phyloP scores from a whole-genome alignment of 2,329 filamentous ascomycete species.

The Fusarium austroafricanum region DNA sequence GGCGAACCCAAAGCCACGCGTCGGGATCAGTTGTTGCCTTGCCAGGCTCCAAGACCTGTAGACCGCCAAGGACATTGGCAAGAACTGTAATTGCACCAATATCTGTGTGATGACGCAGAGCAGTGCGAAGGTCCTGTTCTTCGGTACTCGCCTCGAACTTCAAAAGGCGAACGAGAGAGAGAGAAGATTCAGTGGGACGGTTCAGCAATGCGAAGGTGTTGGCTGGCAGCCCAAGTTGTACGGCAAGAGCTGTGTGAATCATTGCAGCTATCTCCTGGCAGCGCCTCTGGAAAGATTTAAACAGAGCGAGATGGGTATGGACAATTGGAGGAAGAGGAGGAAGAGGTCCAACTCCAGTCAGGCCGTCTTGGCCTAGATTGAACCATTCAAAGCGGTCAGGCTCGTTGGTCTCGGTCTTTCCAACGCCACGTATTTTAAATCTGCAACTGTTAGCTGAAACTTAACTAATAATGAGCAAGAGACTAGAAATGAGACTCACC shows the following conservation, averaged over 20 bases:
- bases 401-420: background rate
- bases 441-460: background rate
- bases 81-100: background rate
- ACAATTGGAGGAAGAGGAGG: background rate
- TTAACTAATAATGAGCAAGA: background rate
- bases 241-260: background rate
- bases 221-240: background rate
- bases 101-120: background rate
- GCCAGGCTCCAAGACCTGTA: background rate
- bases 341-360: background rate
- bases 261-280: background rate
- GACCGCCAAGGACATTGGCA: background rate
- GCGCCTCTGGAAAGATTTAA: background rate
- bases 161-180: background rate
- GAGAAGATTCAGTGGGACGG: background rate
- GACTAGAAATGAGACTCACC: background rate
- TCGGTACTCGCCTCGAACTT: background rate
- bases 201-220: background rate
- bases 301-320: background rate
- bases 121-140: background rate
- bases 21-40: background rate
- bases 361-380: background rate
- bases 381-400: background rate
- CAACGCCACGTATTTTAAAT: background rate
- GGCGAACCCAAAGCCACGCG: background rate